Evolutionary conservation across 2,329 filamentous ascomycete genomes (phyloP), one percentile per base, ranked within the genome.

Genomic region (Fusarium duplospermum): DNA sequence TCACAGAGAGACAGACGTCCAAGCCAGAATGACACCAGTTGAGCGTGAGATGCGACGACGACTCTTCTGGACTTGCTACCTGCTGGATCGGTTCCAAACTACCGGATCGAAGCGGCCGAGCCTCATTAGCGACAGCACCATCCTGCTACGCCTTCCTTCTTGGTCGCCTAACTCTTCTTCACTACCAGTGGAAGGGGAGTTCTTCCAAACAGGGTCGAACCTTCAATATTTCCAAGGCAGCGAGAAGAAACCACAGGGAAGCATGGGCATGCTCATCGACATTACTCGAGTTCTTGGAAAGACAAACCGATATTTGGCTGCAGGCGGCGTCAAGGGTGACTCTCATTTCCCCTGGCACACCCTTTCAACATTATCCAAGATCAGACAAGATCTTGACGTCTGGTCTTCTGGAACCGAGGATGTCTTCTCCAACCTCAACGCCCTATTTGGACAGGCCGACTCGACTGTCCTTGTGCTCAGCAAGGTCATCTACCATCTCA

Each of bases 311-410:
- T 97, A 97, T 81, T 87, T 97, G 59, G 93, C 94, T 10, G 93
- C 93, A 2, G 94, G 94, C 8, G 94, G 94, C 36, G 93, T 96
- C 65, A 96, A 96, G 82, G 94, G 94, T 33, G 94, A 97, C 79
- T 95, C 94, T 0, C 94, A 97, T 81, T 97, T 97, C 74, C 94
- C 94, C 11, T 97, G 94, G 94, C 94, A 97, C 80, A 91, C 93
- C 2, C 87, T 95, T 22, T 97, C 94, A 7, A 95, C 93, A 70
- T 86, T 97, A 2, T 96, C 94, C 62, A 95, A 94, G 79, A 96
- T 97, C 73, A 89, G 94, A 33, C 93, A 95, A 73, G 93, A 96
- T 77, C 86, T 97, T 27, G 94, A 97, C 79, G 89, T 93, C 35
- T 97, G 94, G 94, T 93, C 93, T 1, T 91, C 93, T 1, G 93